Percentiles rank a stretch among this genome's conserved stretches.
Conservation (phyloP, 2,329 filamentous ascomycete species). For the Helminthosporium solani region DNA sequence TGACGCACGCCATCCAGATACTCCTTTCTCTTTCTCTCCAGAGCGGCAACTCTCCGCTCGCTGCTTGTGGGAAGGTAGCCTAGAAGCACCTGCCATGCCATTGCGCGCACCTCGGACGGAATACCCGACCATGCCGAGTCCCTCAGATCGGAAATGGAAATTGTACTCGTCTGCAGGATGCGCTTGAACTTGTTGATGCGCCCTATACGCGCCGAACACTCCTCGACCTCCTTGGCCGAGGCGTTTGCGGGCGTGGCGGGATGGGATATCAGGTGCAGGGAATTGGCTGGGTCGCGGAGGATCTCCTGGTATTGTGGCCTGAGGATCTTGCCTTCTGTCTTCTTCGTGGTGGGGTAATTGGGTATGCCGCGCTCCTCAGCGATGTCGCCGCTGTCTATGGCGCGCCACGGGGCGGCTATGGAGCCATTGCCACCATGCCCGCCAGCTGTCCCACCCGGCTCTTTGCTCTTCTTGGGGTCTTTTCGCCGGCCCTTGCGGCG, state of each 20-base stretch:
- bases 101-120: constrained; percentile 90
- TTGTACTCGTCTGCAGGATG: constrained; percentile 87
- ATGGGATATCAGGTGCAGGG: constrained; percentile 90
- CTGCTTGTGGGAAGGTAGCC: constrained; percentile 97
- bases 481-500: constrained; percentile 65
- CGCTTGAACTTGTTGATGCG: constrained; percentile 99
- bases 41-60: constrained; percentile 81
- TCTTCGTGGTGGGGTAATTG: constrained; percentile 84
- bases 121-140: constrained; percentile 91
- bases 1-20: constrained; percentile 87
- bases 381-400: constrained; percentile 84
- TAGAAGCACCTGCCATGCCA: constrained; percentile 97
- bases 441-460: constrained; percentile 40
- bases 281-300: constrained; percentile 80
- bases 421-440: constrained; percentile 25
- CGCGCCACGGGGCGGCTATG: constrained; percentile 53
- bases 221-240: constrained; percentile 79
- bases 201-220: constrained; percentile 81
- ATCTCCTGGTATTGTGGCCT: constrained; percentile 98
- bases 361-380: constrained; percentile 82
- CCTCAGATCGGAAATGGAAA: constrained; percentile 80
- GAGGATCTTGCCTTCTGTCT: constrained; percentile 90
- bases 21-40: constrained; percentile 94
- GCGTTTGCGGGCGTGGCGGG: constrained; percentile 72
- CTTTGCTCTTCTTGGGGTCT: constrained; percentile 47